These are phyloP conservation scores for Tylopilus sp. DNA, from an alignment of 1,284 basidiomycete species.

Conservation along the genomic window DNA sequence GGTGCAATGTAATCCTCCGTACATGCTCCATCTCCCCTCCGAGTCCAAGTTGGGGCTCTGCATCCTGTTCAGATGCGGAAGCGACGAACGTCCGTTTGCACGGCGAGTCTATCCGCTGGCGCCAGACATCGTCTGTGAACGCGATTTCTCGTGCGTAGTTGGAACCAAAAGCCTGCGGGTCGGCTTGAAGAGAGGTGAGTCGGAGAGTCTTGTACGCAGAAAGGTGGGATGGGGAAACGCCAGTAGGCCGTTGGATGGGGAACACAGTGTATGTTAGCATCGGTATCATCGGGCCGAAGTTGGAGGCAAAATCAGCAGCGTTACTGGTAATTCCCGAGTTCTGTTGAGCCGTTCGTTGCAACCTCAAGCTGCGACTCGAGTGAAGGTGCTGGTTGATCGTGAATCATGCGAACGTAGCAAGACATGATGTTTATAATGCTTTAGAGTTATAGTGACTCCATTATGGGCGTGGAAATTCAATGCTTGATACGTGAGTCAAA, in stretches of 20 bases:
- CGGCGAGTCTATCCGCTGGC: slow-evolving; percentile 39
- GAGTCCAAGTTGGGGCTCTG: not conserved
- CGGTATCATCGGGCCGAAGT: not conserved
- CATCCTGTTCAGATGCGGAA: slow-evolving; percentile 5
- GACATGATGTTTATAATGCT: not conserved
- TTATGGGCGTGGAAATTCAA: too few species aligned
- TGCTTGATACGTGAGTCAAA: too few species aligned
- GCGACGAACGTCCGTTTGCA: slow-evolving; percentile 45
- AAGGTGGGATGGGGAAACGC: slow-evolving; percentile 28
- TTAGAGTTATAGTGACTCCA: too few species aligned
- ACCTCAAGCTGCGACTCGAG: too few species aligned
- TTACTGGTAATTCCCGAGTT: too few species aligned
- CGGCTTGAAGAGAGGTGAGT: slow-evolving; percentile 44
- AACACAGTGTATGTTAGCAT: slow-evolving; percentile 28
- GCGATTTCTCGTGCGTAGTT: slow-evolving; percentile 45
- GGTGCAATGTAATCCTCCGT: not conserved
- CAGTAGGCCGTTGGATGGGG: slow-evolving; percentile 22
- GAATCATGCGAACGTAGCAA: not conserved
- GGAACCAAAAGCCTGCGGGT: slow-evolving; percentile 50
- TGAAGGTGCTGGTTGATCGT: not conserved
- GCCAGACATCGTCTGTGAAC: slow-evolving; percentile 47
- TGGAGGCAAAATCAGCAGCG: too few species aligned
- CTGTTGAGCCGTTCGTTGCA: too few species aligned
- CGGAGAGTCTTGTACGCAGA: slow-evolving; percentile 44
- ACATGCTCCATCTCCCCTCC: not conserved